A percentile compares a stretch with the other conserved stretches of the same genome.
phyloP scores from a whole-genome alignment of 2,329 filamentous ascomycete genomes.

The Didymella keratinophila region DNA sequence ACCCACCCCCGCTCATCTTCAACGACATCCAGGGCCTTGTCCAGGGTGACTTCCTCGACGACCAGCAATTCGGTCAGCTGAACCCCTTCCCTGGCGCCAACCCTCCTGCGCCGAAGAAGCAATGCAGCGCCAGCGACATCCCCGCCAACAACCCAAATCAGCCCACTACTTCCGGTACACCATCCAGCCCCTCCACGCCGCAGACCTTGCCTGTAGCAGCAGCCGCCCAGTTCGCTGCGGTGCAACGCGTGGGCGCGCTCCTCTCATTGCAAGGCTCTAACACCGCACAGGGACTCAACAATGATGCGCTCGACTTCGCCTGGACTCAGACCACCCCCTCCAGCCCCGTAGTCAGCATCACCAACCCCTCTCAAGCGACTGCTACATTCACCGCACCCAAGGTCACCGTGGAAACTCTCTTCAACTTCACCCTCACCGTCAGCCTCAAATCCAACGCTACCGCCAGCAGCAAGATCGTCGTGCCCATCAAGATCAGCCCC shows the following conservation, averaged over 20 bases:
- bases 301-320: slow-evolving; percentile 39
- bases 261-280: slow-evolving; percentile 43
- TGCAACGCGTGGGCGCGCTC: slow-evolving; percentile 41
- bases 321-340: slow-evolving; percentile 43
- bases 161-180: not conserved
- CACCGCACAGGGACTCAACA: slow-evolving; percentile 30
- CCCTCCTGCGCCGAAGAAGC: slow-evolving; percentile 38
- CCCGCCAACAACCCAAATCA: slow-evolving; percentile 5
- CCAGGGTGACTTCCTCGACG: slow-evolving; percentile 41
- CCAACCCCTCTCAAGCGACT: slow-evolving; percentile 29
- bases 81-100: slow-evolving; percentile 48
- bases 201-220: slow-evolving; percentile 26
- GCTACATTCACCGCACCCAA: slow-evolving; percentile 36
- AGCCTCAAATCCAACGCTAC: slow-evolving; percentile 36
- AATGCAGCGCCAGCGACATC: slow-evolving; percentile 34
- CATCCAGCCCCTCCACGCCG: slow-evolving; percentile 7
- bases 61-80: slow-evolving; percentile 49
- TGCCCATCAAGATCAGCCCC: slow-evolving; percentile 40
- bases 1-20: slow-evolving; percentile 39
- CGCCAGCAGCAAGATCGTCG: slow-evolving; percentile 34
- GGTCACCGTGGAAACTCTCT: slow-evolving; percentile 31
- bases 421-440: slow-evolving; percentile 42
- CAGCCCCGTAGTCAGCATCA: slow-evolving; percentile 28
- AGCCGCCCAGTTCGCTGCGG: slow-evolving; percentile 32
- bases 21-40: slow-evolving; percentile 49